Base-by-base conservation (phyloP, 108 stramenopile genomes). In the Mediolabrus comicus region DNA sequence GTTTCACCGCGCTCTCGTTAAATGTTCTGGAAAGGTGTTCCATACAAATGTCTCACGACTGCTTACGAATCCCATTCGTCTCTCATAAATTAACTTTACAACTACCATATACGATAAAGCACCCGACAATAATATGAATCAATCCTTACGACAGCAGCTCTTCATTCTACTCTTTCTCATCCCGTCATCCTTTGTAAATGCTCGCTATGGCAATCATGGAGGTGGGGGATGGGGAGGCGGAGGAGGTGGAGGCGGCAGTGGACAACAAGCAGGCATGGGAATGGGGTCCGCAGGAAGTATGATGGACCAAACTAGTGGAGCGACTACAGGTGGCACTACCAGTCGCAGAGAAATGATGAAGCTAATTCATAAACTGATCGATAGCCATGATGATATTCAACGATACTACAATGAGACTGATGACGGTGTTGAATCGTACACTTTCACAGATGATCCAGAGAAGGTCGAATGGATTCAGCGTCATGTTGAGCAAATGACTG, bases 341-440 rank as follows among this genome's bases (percentile, higher is more conserved):
- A 32, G 31, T 28, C 17, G 55, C 14, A 28, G 55, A 56, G 55
- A 56, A 31, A 56, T 56, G 55, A 56, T 56, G 55, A 14, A 31
- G 55, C 32, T 56, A 14, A 56, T 56, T 16, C 55, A 56, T 31
- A 14, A 6, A 3, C 55, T 56, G 1, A n/a, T 56, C n/a, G 55
- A 56, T 7, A 32, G 31, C 8, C 55, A 31, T 22, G 55, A 56
- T 6, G 31, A 31, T 14, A 19, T 56, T 14, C 17, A 17, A 6
- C 55, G 55, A 28, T 28, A 56, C n/a, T 56, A 56, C 7, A 56
- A 56, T n/a, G 32, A 56, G 31, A 56, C 55, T 16, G 32, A 28
- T 31, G 55, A 5, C 24, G 55, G 55, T n/a, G 24, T 56, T n/a
- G 55, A 56, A 7, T 28, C 55, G 32, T 56, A 56, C 55, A 56